Evolutionary conservation across 768 basidiomycete genomes (phyloP).

Genomic region (Rhodocollybia butyracea): DNA sequence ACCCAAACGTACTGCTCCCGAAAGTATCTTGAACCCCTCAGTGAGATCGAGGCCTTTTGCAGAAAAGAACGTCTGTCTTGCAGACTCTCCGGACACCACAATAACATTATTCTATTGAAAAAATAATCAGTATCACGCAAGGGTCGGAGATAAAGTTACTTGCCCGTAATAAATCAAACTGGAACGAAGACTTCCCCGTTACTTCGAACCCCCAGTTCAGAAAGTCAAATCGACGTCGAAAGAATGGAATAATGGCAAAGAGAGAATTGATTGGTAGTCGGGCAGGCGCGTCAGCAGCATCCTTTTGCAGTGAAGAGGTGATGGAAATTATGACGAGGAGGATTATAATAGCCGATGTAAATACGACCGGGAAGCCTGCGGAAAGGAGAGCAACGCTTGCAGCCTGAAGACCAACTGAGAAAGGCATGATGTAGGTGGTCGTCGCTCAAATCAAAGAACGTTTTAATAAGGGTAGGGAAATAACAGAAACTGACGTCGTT

Average conservation of each 20-base stretch:
- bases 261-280: conserved; percentile 57
- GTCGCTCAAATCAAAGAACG: conserved; percentile 25
- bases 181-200: conserved; percentile 63
- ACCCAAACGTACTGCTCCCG: conserved; percentile 60
- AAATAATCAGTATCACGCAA: conserved; percentile 16
- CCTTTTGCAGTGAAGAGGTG: conserved; percentile 45
- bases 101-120: conserved; percentile 61
- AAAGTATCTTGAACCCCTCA: conserved; percentile 77
- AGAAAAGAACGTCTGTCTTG: conserved; percentile 64
- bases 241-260: conserved; percentile 64
- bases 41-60: conserved; percentile 71
- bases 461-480: conserved; percentile 24
- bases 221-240: conserved; percentile 68
- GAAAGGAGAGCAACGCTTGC: conserved; percentile 48
- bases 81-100: conserved; percentile 72
- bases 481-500: conserved; percentile 1
- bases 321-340: conserved; percentile 43
- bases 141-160: conserved; percentile 23
- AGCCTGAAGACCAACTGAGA: conserved; percentile 46
- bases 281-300: conserved; percentile 48
- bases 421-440: conserved; percentile 39
- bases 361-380: conserved; percentile 46
- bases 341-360: conserved; percentile 44
- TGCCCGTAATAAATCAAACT: conserved; percentile 68
- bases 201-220: conserved; percentile 67